Base-by-base conservation (phyloP, 2,329 filamentous ascomycete species). In the Cladophialophora exuberans region DNA sequence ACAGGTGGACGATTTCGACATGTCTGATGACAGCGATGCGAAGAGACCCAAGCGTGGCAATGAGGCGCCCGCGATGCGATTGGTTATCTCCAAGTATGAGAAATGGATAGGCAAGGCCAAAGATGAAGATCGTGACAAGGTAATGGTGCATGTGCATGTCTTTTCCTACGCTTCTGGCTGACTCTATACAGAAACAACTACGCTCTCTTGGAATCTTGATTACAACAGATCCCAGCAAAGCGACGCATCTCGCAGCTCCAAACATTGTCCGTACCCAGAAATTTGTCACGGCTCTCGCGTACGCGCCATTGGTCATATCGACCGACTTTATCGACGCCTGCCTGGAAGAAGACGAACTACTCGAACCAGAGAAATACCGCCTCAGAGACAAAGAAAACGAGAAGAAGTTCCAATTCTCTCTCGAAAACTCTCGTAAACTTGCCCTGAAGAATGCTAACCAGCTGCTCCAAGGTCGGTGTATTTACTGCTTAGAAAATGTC, bases 201-300 rank as follows among this genome's bases (percentile, higher is more conserved):
- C 88, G 92, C 57, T 84, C 88, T 41, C 76, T 97, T 30, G 94
- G 94, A 6, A 89, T 99, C 52, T 80, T 85, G 62, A 83, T 96
- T 18, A 87, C 90, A 3, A 81, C 87, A 64, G 89, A 96, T 66
- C 84, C 85, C 22, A 82, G 83, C 43, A 81, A 83, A 39, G 94
- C 90, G 69, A 89, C 93, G 65, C 89, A 96, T 69, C 82, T 99
- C 9, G 91, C 90, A 28, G 93, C 93, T 3, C 94, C 93, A 1
- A 83, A 85, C 36, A 84, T 97, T 58, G 83, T 97, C 28, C 87
- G 94, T 31, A 99, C 94, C 0, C 85, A 90, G 69, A 99, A 99
- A 68, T 99, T 99, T 68, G 85, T 97, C 45, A 88, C 87, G 58
- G 90, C 91, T 10, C 76, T 99, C 23, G 91, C 94, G 15, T 85